Base-by-base conservation (phyloP, 345 rosid species). In the Rhodamnia rubescens region DNA sequence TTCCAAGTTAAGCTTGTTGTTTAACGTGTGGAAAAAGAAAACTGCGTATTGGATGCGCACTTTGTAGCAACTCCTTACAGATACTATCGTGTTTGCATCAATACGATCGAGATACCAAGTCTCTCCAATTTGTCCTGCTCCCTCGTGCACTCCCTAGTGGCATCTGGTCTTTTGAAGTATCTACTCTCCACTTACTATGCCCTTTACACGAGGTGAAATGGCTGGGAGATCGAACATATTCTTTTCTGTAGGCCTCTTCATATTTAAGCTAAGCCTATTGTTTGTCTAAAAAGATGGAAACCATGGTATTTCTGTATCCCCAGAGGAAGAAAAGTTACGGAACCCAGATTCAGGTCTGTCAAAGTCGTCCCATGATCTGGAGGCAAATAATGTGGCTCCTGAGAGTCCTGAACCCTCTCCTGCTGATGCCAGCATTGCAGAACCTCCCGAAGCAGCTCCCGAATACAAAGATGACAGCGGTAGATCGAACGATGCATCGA, bases 311-410 rank as follows among this genome's bases (percentile, higher is more conserved):
- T 55, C 21, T 32, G 59, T 55, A 54, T 82, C 86, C 42, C 50
- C 89, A 52, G 94, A 88, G 74, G 97, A 93, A 89, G 97, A 95
- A 16, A 93, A 89, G 85, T 75, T 85, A 40, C 88, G 84, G 88
- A 55, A 87, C 32, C 90, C 89, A 86, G 97, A 95, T 84, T 42
- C 90, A 75, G 90, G 29, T 69, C 88, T 86, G 84, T 87, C 91
- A 83, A 93, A 88, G 83, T 56, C 88, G 84, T 83, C 90, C 29
- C 86, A 88, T 36, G 94, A 92, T 61, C 86, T 58, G 7, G 94
- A 83, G 89, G 86, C 85, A 27, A 87, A 87, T 11, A 91, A 92
- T 59, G 84, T 80, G 50, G 85, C 92, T 69, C 84, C 84, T 1
- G 93, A 89, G 84, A 86, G 83, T 86, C 90, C 83, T 7, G 90